Evolutionary conservation across 352 stramenopile genomes (phyloP).

Genomic region (Phytophthora aleatoria): DNA sequence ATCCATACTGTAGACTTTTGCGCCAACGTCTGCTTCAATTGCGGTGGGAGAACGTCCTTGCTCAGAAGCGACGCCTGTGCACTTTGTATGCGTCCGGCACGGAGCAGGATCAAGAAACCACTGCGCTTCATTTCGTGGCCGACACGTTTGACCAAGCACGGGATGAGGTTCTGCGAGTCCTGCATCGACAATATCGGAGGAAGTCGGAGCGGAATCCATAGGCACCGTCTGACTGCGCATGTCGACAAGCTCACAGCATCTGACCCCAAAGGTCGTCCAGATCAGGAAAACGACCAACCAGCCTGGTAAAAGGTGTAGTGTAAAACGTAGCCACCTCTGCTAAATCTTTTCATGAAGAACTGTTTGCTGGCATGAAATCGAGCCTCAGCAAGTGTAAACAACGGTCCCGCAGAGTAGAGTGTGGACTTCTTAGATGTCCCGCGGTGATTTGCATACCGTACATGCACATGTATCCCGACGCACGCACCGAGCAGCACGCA

Average conservation of each 20-base stretch:
- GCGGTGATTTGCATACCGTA: neutral
- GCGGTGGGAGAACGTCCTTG: conserved; percentile 10
- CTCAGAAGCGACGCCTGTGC: conserved; percentile 27
- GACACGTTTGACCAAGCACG: conserved; percentile 19
- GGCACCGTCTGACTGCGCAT: conserved; percentile 15
- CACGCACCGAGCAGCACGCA: conserved; percentile 3
- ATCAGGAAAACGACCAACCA: too few species aligned
- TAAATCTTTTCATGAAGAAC: too few species aligned
- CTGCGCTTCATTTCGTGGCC: conserved; percentile 24
- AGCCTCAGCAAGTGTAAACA: neutral
- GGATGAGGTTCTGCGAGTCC: conserved; percentile 22
- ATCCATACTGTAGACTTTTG: conserved; percentile 1
- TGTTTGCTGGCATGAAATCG: too few species aligned
- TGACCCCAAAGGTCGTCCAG: too few species aligned
- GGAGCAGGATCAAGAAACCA: conserved; percentile 30
- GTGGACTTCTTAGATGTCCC: too few species aligned
- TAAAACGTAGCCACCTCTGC: neutral
- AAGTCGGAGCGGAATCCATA: conserved; percentile 13
- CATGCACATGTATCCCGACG: neutral
- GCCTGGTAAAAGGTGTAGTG: too few species aligned
- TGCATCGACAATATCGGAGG: conserved; percentile 12
- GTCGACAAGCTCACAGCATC: conserved; percentile 3
- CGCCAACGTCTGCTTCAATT: conserved; percentile 24
- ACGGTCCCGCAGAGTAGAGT: neutral
- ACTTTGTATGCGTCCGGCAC: conserved; percentile 28